Evolutionary conservation across 2,329 filamentous ascomycete genomes (phyloP), one percentile per base, ranked within the genome.

Genomic region (Rhynchosporium secalis): DNA sequence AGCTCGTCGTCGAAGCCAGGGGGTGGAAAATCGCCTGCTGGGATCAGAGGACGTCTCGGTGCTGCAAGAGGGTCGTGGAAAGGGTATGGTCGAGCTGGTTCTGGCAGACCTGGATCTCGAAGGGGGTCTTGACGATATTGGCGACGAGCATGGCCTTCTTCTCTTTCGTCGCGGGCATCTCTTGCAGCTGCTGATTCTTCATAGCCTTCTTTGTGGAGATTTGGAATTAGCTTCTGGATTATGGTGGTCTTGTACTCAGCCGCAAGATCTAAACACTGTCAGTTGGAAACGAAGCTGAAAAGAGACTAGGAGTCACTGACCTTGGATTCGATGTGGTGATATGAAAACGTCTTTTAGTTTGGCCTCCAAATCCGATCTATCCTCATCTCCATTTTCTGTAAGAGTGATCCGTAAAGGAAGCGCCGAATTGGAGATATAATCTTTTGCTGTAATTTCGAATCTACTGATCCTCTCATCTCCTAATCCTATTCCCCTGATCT

Each of bases 1-100:
- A 92, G 88, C 72, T 97, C 92, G 73, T 99, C 94, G 68, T 98
- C 95, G 68, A 98, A 98, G 26, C 86, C 91, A 0, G 95, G 95
- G 0, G 94, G 93, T 0, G 89, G 86, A 68, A 96, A 92, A 68
- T 93, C 90, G 9, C 81, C 86, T 0, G 83, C 77, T 0, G 93
- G 92, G 15, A 86, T 72, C 1, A 90, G 90, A 26, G 80, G 80
- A 47, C 83, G 80, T 0, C 82, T 86, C 13, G 83, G 83, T 20
- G 79, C 82, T 10, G 82, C 85, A 41, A 90, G 81, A n/a, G 85
- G 87, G 71, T 89, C 87, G 52, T 84, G 77, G 52, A 87, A 86
- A 0, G 89, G 90, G 66, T 87, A 84, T 3, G 89, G 89, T 13
- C 84, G 82, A 20, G 87, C 86, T 31, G 88, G 88, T 65, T 77